A percentile compares a stretch with the other conserved stretches of the same genome.
These are phyloP conservation scores for Triticum timopheevii DNA, from an alignment of 176 grass and related monocot species.

Conservation along the genomic window DNA sequence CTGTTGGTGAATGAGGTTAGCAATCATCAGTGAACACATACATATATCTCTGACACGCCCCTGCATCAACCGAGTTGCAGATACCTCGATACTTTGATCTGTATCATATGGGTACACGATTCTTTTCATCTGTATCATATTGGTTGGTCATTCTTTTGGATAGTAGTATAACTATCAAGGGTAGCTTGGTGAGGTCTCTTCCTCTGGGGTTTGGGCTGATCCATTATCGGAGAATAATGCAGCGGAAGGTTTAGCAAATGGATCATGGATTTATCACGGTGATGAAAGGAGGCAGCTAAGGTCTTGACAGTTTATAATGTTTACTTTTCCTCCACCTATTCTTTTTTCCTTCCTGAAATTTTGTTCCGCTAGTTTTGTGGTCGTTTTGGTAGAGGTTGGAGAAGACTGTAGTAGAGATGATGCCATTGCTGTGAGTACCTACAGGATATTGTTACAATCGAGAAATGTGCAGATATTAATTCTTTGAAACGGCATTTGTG, in stretches of 20 bases:
- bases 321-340: slow-evolving; percentile 35
- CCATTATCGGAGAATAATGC: slow-evolving; percentile 30
- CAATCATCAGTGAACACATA: slow-evolving; percentile 28
- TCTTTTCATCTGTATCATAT: slow-evolving; percentile 72
- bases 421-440: slow-evolving; percentile 55
- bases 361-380: slow-evolving; percentile 55
- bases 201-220: slow-evolving; percentile 33
- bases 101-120: slow-evolving; percentile 60
- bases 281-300: slow-evolving; percentile 27
- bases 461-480: slow-evolving; percentile 61
- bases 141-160: slow-evolving; percentile 48
- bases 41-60: slow-evolving; percentile 27
- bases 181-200: slow-evolving; percentile 29
- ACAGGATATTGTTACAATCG: slow-evolving; percentile 61
- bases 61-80: slow-evolving; percentile 26
- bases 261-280: slow-evolving; percentile 15
- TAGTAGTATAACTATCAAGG: slow-evolving; percentile 30
- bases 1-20: slow-evolving; percentile 16
- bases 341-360: slow-evolving; percentile 43
- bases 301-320: slow-evolving; percentile 27
- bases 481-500: slow-evolving; percentile 32
- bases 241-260: slow-evolving; percentile 18
- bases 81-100: slow-evolving; percentile 40
- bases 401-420: slow-evolving; percentile 56
- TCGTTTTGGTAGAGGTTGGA: slow-evolving; percentile 47